Evolutionary conservation across 192 early-diverging fungal species (phyloP).

Genomic region (Coemansia sp.): DNA sequence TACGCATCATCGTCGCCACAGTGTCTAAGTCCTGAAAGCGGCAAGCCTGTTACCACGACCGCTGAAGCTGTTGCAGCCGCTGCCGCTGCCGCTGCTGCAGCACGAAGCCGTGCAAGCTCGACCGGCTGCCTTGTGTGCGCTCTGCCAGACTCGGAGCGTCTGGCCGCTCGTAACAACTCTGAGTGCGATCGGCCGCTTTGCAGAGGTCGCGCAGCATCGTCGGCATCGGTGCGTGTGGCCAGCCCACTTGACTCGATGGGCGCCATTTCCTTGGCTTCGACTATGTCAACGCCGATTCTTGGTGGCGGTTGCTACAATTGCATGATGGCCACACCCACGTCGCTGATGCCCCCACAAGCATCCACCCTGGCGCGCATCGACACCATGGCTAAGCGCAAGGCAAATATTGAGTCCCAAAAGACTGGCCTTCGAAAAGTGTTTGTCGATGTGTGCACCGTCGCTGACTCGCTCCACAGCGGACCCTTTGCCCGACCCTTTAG

Average conservation of each 20-base stretch:
- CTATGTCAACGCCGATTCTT: conserved; percentile 6
- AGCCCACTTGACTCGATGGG: conserved; percentile 1
- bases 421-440: conserved; percentile 33
- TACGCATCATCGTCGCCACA: conserved; percentile 17
- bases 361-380: not conserved
- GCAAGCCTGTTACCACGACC: conserved; percentile 3
- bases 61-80: conserved; percentile 10
- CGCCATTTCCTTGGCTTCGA: not conserved
- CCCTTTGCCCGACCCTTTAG: conserved; percentile 59
- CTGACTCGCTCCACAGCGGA: conserved; percentile 61
- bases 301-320: conserved; percentile 5
- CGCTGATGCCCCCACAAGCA: conserved; percentile 8
- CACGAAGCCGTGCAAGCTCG: conserved; percentile 14
- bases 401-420: conserved; percentile 9
- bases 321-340: conserved; percentile 5
- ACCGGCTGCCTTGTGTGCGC: conserved; percentile 17
- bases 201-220: conserved; percentile 8
- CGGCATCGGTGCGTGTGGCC: conserved; percentile 1
- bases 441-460: conserved; percentile 55
- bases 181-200: not conserved
- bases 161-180: not conserved
- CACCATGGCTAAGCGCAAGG: not conserved
- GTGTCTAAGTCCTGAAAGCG: conserved; percentile 11
- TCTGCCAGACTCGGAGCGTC: not conserved
- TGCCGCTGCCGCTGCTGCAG: not conserved